Conservation (phyloP, 176 grass and related monocot species). For the Rhynchospora breviuscula region DNA sequence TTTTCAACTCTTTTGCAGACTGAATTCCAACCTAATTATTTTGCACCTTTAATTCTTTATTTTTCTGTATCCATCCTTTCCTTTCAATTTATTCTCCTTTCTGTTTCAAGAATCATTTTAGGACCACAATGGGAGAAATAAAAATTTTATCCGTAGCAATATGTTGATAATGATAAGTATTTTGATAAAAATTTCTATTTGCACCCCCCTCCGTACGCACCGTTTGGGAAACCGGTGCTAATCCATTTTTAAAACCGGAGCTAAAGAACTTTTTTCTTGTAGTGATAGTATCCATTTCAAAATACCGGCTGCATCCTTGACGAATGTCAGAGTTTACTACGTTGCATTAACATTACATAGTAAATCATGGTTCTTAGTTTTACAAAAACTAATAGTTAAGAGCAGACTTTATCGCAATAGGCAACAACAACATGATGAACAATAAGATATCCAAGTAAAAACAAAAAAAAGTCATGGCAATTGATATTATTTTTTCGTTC, state of each 20-base stretch:
- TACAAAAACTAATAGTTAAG: not conserved
- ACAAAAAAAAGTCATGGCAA: not conserved
- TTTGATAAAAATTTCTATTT: too few species aligned
- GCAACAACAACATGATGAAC: not conserved
- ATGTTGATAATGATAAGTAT: not conserved
- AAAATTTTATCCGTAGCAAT: not conserved
- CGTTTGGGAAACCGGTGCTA: too few species aligned
- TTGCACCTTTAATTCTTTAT: not conserved
- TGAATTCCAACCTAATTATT: constrained; percentile 14
- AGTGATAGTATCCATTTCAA: too few species aligned
- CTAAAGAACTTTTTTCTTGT: too few species aligned
- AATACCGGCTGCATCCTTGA: not conserved
- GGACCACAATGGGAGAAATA: constrained; percentile 9
- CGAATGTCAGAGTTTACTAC: not conserved
- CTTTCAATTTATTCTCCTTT: constrained; percentile 1
- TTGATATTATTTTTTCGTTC: not conserved
- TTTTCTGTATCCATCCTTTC: not conserved
- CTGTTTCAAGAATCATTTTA: constrained; percentile 21
- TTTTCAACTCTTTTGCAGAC: constrained; percentile 15
- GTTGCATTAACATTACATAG: not conserved
- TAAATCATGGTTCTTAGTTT: not conserved
- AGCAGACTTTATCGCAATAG: not conserved
- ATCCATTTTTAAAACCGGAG: too few species aligned
- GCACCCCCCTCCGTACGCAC: too few species aligned
- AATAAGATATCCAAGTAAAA: not conserved